Base-by-base conservation (phyloP, 768 basidiomycete genomes). In the Phaeotremella fagi region DNA sequence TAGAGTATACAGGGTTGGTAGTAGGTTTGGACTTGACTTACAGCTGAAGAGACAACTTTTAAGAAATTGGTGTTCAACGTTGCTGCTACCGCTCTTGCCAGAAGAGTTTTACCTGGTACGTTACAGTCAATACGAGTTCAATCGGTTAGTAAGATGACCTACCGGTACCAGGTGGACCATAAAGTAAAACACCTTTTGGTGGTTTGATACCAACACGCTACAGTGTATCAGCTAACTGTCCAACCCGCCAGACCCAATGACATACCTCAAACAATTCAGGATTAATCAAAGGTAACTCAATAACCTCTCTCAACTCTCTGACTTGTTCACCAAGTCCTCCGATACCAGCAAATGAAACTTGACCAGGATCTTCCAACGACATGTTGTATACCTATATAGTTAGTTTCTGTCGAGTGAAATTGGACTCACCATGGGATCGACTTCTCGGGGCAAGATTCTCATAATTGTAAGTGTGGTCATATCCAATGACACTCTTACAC, bases 401-500 rank as follows among this genome's bases (percentile, higher is more conserved):
- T n/a, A n/a, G n/a, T n/a, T n/a, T n/a, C n/a, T n/a, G 31, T 33
- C 31, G 31, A n/a, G 47, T 31, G 41, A 37, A 26, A 3, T 14
- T 18, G 16, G 1, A 59, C 68, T 52, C 44, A 72, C 94, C 65
- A 94, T 78, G 15, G 95, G 95, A 72, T 99, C 95, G 5, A 99
- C 90, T 74, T 99, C 95, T 58, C 95, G 83, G 3, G 95, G 95
- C 18, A 99, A 79, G 48, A 98, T 94, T 31, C 95, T 88, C 91
- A 99, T 98, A 70, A 99, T 90, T 4, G 95, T 99, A 27, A 98
- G 79, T 1, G 95, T 98, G 3, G 95, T 99, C 95, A 99, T 98
- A 75, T 99, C 95, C 27, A 99, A 83, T 50, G 91, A 92, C 52
- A 99, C 95, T 60, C 95, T 88, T 3, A 89, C 89, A 45, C 90